Evolutionary conservation across 768 basidiomycete species (phyloP).

Genomic region (Fomitopsis pulvina): DNA sequence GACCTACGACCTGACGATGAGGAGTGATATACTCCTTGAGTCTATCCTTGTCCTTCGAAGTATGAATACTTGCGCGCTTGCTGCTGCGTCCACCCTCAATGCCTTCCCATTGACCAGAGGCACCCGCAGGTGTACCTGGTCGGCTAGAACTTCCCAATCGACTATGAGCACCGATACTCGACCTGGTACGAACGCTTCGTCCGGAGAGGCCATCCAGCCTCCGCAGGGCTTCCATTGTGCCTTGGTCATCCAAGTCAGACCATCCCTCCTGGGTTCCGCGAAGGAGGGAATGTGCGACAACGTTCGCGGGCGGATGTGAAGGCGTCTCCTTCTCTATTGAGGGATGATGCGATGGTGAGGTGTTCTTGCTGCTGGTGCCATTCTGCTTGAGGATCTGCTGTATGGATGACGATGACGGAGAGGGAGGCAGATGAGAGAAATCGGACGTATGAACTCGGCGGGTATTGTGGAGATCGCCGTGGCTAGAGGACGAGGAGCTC

Average conservation of each 20-base stretch:
- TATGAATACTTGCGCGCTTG: constrained; percentile 28
- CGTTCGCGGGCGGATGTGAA: constrained; percentile 48
- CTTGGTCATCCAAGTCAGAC: constrained; percentile 82
- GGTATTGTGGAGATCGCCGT: constrained; percentile 38
- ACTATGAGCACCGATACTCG: constrained; percentile 48
- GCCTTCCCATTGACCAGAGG: constrained; percentile 71
- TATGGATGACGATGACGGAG: constrained; percentile 85
- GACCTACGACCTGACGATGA: constrained; percentile 32
- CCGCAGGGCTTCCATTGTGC: constrained; percentile 84
- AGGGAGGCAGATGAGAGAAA: constrained; percentile 87
- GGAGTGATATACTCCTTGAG: constrained; percentile 17
- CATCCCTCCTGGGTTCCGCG: constrained; percentile 88
- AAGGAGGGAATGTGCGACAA: constrained; percentile 80
- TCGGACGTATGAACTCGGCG: constrained; percentile 68
- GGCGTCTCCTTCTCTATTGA: constrained; percentile 38
- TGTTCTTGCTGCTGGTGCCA: constrained; percentile 32
- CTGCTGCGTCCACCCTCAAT: constrained; percentile 34
- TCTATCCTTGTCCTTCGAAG: constrained; percentile 45
- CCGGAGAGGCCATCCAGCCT: constrained; percentile 87
- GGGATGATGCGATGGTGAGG: constrained; percentile 31
- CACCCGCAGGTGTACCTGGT: constrained; percentile 60
- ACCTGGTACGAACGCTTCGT: constrained; percentile 68
- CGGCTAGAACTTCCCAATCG: constrained; percentile 53
- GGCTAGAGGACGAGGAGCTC: constrained; percentile 60
- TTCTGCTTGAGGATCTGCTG: constrained; percentile 71